Conservation (phyloP, 176 grass and related monocot species). For the Canna indica region DNA sequence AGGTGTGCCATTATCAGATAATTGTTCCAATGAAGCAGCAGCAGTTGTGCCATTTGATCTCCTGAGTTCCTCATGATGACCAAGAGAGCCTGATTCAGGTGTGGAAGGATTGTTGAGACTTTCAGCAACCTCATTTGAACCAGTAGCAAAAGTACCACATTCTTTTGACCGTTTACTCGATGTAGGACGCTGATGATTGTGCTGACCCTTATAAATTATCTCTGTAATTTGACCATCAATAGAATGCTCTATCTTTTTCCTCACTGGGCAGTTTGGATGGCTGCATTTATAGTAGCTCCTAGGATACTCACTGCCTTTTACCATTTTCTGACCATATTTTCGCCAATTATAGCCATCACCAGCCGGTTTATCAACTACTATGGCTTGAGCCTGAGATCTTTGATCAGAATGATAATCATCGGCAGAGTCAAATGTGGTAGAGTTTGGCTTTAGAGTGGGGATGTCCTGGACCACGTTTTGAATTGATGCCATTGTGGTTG, state of each 20-base stretch:
- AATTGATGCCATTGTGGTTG: conserved; percentile 15
- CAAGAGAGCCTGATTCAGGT: conserved; percentile 11
- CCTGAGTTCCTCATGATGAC: neutral
- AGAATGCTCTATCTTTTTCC: conserved; percentile 34
- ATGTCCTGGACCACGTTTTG: conserved; percentile 31
- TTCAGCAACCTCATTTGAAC: conserved; percentile 20
- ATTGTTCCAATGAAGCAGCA: neutral
- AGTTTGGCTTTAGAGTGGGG: conserved; percentile 21
- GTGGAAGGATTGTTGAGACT: conserved; percentile 9
- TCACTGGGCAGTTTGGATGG: conserved; percentile 22
- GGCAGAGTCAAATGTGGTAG: conserved; percentile 31
- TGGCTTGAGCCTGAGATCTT: conserved; percentile 29
- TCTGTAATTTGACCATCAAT: conserved; percentile 31
- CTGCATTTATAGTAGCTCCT: conserved; percentile 36
- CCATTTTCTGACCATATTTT: conserved; percentile 59
- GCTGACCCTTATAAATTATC: conserved; percentile 37
- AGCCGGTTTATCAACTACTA: conserved; percentile 42
- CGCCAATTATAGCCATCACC: conserved; percentile 66
- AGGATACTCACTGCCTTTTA: conserved; percentile 48
- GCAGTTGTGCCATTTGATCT: neutral
- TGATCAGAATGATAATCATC: conserved; percentile 33
- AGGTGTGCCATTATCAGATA: neutral
- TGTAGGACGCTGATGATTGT: conserved; percentile 25
- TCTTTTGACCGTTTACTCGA: conserved; percentile 20
- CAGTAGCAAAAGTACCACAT: conserved; percentile 1